A percentile compares a stretch with the other conserved stretches of the same genome.
Evolutionary conservation across 2,329 filamentous ascomycete species (phyloP).

Genomic region (Botrytis fabae): DNA sequence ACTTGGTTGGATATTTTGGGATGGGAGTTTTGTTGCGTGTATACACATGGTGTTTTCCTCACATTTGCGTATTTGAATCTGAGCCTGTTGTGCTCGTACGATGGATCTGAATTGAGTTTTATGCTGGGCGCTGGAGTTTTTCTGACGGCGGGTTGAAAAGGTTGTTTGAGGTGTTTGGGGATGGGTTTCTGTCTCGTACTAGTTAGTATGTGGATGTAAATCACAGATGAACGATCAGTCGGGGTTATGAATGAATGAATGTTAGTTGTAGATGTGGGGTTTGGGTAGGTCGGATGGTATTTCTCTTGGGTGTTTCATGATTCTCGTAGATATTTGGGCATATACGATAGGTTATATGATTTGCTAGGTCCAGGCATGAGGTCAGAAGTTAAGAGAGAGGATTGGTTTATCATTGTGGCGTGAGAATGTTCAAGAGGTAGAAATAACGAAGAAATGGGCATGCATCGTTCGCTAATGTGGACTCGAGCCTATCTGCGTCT

Average conservation of each 20-base stretch:
- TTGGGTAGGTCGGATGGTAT: neutral
- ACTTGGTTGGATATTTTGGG: neutral
- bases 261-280: neutral
- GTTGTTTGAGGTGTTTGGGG: neutral
- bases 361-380: too few species aligned
- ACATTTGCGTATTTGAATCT: neutral
- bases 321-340: neutral
- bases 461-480: neutral
- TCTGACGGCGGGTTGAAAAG: neutral
- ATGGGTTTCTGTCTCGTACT: neutral
- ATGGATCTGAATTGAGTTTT: neutral
- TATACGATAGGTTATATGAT: too few species aligned
- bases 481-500: neutral
- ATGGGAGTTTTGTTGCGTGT: neutral
- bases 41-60: neutral
- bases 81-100: neutral
- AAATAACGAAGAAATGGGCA: neutral
- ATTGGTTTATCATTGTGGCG: neutral
- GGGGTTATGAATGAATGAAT: neutral
- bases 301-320: neutral
- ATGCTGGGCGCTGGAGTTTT: rapidly evolving
- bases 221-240: neutral
- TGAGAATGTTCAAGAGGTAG: neutral
- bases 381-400: too few species aligned
- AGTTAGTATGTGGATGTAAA: neutral